Base-by-base conservation (phyloP, 345 rosid species). In the Leavenworthia alabamica region DNA sequence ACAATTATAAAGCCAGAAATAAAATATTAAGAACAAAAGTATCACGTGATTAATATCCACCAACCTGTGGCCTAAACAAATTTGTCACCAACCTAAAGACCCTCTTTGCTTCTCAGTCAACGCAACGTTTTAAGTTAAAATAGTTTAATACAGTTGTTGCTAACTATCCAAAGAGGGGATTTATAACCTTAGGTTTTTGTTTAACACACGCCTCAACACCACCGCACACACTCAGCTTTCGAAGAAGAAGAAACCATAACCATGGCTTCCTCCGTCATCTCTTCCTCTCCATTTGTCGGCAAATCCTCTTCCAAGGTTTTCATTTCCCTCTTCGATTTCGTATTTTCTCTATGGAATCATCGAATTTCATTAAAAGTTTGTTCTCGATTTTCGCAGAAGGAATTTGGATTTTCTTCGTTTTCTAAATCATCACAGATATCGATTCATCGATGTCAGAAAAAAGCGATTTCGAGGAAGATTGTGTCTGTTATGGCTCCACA, bases 401-500 rank as follows among this genome's bases (percentile, higher is more conserved):
- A 80, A 68, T 72, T 78, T 61, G 85, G 81, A 24, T 33, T 76
- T 13, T 73, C 86, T 32, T 67, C 72, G 24, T 81, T 81, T 49
- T 36, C 80, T 4, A 77, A 76, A 5, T 28, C 85, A 1, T 78
- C 84, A 16, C 77, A 77, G 45, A 35, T 75, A 7, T 79, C 77
- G 42, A 27, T 78, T 53, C 76, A 70, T 48, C 79, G 66, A 77
- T 87, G 82, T 77, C 79, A 73, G 71, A 80, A 70, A 79, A 83
- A 70, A 48, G 52, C 77, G 32, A 64, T 77, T 32, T 75, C 88
- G 4, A 80, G 68, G 80, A 82, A 69, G 79, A 82, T 87, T 60
- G 88, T 79, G 13, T 80, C 90, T 0, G 92, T 87, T 79, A 76
- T 92, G 55, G 97, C 97, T 8, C 92, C 78, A 62, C 93, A 85